Conservation (phyloP, 495 filamentous ascomycete genomes). For the Hypomontagnella monticulosa region DNA sequence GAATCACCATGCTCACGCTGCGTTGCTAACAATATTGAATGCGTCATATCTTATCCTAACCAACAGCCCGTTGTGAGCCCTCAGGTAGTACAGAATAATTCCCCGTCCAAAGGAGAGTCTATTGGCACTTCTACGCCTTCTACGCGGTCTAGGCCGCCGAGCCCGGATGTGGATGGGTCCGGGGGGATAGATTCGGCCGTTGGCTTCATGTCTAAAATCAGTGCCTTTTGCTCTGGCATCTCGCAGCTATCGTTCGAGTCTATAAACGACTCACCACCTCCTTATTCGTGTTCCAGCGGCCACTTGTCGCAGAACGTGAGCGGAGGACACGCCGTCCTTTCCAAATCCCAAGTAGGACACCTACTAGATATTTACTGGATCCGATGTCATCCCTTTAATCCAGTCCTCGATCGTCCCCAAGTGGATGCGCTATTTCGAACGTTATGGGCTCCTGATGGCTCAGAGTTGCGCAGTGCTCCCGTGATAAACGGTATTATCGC, state of each 20-base stretch:
- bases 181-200: slow-evolving; percentile 43
- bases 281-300: slow-evolving; percentile 32
- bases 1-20: slow-evolving; percentile 44
- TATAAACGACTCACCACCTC: slow-evolving; percentile 26
- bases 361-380: slow-evolving; percentile 44
- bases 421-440: slow-evolving; percentile 21
- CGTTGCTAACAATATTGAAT: slow-evolving; percentile 40
- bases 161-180: slow-evolving; percentile 16
- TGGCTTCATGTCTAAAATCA: slow-evolving; percentile 48
- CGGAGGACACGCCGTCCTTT: slow-evolving; percentile 27
- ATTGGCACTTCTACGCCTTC: not conserved
- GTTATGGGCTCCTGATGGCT: slow-evolving; percentile 9
- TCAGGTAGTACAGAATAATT: not conserved
- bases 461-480: slow-evolving; percentile 18
- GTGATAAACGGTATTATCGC: slow-evolving; percentile 43
- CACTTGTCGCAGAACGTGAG: slow-evolving; percentile 14
- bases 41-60: slow-evolving; percentile 23
- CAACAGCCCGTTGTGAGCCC: slow-evolving; percentile 9
- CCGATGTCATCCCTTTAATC: slow-evolving; percentile 31
- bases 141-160: slow-evolving; percentile 2
- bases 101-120: not conserved
- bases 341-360: slow-evolving; percentile 29
- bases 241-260: slow-evolving; percentile 36
- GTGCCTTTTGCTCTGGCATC: slow-evolving; percentile 44
- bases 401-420: slow-evolving; percentile 30